Base-by-base conservation (phyloP, 2,329 filamentous ascomycete species). In the Fusarium citri region DNA sequence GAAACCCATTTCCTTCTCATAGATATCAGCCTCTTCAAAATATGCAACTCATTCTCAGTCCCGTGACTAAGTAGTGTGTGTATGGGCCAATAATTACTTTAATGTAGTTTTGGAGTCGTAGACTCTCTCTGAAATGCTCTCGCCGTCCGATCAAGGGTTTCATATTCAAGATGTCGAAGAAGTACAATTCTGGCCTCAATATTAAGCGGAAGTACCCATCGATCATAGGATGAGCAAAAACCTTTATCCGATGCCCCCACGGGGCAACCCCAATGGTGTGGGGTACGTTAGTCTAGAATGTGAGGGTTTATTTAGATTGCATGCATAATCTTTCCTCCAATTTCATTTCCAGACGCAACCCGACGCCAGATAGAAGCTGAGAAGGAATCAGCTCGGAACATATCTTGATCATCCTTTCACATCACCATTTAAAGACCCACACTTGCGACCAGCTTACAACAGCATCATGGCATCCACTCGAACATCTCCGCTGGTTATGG, bases 381-480 rank as follows among this genome's bases (percentile, higher is more conserved):
- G 30, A 8, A 5, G 5, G 4, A 31, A 0, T 2, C 14, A 15
- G 10, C 1, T 37, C 0, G 5, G 5, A 6, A n/a, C 3, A 0
- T 6, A n/a, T n/a, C 12, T 0, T 37, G 3, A 7, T n/a, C 6
- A 2, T n/a, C 6, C 1, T 4, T n/a, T 10, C 3, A 37, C 4
- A 4, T 4, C 26, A 14, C 9, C 0, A 22, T 22, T 9, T 12
- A 1, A 12, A 16, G 1, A 6, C n/a, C 6, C 9, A 37, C 3
- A 5, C n/a, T 18, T 18, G 20, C n/a, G 18, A 25, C 10, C 2
- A n/a, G 16, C 2, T 1, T 18, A 47, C 9, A 4, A 37, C 14
- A 28, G 6, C 6, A 37, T 18, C 20, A 55, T 55, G 53, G 22
- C 28, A 22, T n/a, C 23, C 3, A 40, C 42, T 22, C 42, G 18